Conservation (phyloP, 345 rosid genomes). For the Theobroma cacao region DNA sequence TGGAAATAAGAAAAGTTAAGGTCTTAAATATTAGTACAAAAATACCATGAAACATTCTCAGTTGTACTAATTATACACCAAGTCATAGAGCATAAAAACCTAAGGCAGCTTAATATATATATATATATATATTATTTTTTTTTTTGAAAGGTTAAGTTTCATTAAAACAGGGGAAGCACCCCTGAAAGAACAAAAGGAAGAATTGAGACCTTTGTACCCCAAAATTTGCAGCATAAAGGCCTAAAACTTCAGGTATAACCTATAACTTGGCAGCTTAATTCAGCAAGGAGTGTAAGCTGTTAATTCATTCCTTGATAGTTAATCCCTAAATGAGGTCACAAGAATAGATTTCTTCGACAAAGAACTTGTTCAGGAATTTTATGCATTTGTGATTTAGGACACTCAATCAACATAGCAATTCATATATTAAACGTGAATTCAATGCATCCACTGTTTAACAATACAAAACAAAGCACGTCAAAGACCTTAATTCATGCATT, state of each 20-base stretch:
- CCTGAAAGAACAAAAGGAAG: too few species aligned
- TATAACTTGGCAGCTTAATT: too few species aligned
- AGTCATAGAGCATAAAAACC: conserved; percentile 1
- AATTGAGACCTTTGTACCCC: too few species aligned
- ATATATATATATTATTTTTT: too few species aligned
- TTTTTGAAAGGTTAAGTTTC: too few species aligned
- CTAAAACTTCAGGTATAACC: too few species aligned
- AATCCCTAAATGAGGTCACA: neutral
- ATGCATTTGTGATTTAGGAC: neutral
- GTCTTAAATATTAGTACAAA: too few species aligned
- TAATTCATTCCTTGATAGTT: neutral
- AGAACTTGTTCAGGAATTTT: neutral
- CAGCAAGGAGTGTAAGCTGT: too few species aligned
- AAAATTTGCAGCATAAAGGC: too few species aligned
- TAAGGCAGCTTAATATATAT: neutral
- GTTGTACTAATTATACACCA: neutral
- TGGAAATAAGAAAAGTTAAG: neutral
- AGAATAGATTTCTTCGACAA: neutral
- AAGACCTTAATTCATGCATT: neutral
- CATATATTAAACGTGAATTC: conserved; percentile 8
- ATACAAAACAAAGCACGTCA: conserved; percentile 21
- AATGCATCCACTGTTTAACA: conserved; percentile 17
- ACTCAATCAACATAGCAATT: neutral
- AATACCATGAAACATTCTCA: neutral
- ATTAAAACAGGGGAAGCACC: too few species aligned